phyloP scores from a whole-genome alignment of 495 filamentous ascomycete species.

The Trichoderma erinaceum region DNA sequence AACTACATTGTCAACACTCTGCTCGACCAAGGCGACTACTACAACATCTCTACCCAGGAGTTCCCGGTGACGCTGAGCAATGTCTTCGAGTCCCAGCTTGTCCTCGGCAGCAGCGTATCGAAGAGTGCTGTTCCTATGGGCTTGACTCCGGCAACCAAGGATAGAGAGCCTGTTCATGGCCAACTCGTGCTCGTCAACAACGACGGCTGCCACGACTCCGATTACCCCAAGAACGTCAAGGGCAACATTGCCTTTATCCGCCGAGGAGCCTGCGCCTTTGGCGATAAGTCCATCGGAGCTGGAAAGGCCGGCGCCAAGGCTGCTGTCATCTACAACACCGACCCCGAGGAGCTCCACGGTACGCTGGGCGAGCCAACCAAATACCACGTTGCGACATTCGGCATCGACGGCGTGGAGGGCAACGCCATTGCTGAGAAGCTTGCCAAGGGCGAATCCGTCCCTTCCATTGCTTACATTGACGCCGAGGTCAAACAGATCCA shows the following conservation, averaged over 20 bases:
- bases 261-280: constrained; percentile 55
- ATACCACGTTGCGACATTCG: constrained; percentile 53
- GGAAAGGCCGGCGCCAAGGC: constrained; percentile 54
- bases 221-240: constrained; percentile 37
- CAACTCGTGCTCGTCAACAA: constrained; percentile 38
- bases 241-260: constrained; percentile 51
- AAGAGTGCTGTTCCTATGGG: constrained; percentile 50
- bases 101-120: constrained; percentile 46
- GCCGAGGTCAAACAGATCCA: constrained; percentile 37
- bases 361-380: constrained; percentile 48
- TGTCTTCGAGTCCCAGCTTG: constrained; percentile 51
- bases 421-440: constrained; percentile 42
- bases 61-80: constrained; percentile 55
- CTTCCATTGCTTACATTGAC: constrained; percentile 52
- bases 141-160: constrained; percentile 52
- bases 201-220: constrained; percentile 43
- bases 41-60: constrained; percentile 50
- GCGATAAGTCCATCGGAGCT: constrained; percentile 50
- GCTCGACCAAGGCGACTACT: constrained; percentile 47
- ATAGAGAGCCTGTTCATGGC: constrained; percentile 49
- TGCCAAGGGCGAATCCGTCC: constrained; percentile 39
- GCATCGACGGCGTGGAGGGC: constrained; percentile 47
- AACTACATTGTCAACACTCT: constrained; percentile 53
- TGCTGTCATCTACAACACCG: constrained; percentile 57
- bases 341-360: constrained; percentile 40